phyloP scores from a whole-genome alignment of 768 basidiomycete species.

The Lactarius deliciosus region DNA sequence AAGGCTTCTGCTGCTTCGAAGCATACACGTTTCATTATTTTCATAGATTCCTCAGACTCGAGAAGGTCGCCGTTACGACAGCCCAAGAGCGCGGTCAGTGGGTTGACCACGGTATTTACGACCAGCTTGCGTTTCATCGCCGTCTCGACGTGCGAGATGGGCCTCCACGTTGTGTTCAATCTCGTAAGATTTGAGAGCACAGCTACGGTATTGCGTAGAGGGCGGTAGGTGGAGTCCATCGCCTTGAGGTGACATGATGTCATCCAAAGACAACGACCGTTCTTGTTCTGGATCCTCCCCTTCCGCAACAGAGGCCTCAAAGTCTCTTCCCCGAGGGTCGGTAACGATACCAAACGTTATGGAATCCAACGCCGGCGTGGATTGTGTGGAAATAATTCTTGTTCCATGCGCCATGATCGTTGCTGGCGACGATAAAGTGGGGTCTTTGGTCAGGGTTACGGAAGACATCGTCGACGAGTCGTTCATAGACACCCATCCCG shows the following conservation, averaged over 20 bases:
- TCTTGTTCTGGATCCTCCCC: constrained; percentile 38
- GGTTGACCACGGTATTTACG: constrained; percentile 79
- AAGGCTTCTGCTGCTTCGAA: constrained; percentile 70
- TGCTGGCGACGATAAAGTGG: constrained; percentile 81
- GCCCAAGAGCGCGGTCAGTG: constrained; percentile 78
- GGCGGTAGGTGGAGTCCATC: constrained; percentile 49
- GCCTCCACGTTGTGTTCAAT: constrained; percentile 62
- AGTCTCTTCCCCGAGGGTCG: constrained; percentile 61
- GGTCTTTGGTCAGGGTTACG: constrained; percentile 72
- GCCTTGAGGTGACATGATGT: constrained; percentile 45
- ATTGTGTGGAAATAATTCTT: constrained; percentile 55
- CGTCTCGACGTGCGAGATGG: constrained; percentile 64
- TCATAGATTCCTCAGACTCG: constrained; percentile 41
- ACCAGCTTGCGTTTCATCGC: constrained; percentile 78
- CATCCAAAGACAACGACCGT: constrained; percentile 49
- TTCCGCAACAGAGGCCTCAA: constrained; percentile 53
- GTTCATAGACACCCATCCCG: constrained; percentile 91
- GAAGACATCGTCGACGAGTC: constrained; percentile 65
- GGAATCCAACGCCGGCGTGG: constrained; percentile 66
- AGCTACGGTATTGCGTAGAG: constrained; percentile 67
- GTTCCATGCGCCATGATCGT: constrained; percentile 74
- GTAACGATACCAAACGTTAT: constrained; percentile 81
- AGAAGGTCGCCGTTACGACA: constrained; percentile 80
- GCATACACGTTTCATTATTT: constrained; percentile 56
- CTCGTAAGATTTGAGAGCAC: constrained; percentile 55